Base-by-base conservation (phyloP, 192 early-diverging fungal genomes). In the Obelidium mucronatum region DNA sequence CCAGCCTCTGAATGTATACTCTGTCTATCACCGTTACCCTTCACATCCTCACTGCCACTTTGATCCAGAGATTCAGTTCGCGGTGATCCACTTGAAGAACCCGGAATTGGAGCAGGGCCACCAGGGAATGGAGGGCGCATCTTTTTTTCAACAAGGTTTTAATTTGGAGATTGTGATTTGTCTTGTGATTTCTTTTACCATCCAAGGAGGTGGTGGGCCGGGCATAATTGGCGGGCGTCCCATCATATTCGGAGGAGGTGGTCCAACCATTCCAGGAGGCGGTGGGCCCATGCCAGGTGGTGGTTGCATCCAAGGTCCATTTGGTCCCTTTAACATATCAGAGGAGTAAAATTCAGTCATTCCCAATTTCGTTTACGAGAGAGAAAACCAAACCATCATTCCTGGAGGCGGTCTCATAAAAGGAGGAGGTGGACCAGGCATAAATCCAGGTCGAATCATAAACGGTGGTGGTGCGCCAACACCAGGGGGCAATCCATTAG, bases 321-420 rank as follows among this genome's bases (percentile, higher is more conserved):
- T 74, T 11, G 72, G 59, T 22, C 54, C 56, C 60, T 60, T n/a
- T n/a, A n/a, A n/a, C n/a, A n/a, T n/a, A n/a, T n/a, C n/a, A n/a
- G n/a, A n/a, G n/a, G n/a, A n/a, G n/a, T n/a, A n/a, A n/a, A n/a
- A n/a, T n/a, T n/a, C n/a, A n/a, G n/a, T n/a, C n/a, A n/a, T n/a
- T n/a, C n/a, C n/a, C n/a, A n/a, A n/a, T n/a, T n/a, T n/a, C n/a
- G n/a, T n/a, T n/a, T n/a, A n/a, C n/a, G n/a, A n/a, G n/a, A n/a
- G n/a, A n/a, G n/a, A n/a, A n/a, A n/a, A n/a, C n/a, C 55, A 22
- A 22, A 72, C 69, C 69, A 72, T 56, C 72, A 74, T 74, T 60
- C 40, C 66, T 13, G 72, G 72, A 17, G 69, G 69, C 11, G 55
- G 53, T 22, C 72, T 11, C 39, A 62, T 60, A 56, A 74, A 74